Base-by-base conservation (phyloP, 1,284 basidiomycete genomes). In the Clitocybe nebularis region DNA sequence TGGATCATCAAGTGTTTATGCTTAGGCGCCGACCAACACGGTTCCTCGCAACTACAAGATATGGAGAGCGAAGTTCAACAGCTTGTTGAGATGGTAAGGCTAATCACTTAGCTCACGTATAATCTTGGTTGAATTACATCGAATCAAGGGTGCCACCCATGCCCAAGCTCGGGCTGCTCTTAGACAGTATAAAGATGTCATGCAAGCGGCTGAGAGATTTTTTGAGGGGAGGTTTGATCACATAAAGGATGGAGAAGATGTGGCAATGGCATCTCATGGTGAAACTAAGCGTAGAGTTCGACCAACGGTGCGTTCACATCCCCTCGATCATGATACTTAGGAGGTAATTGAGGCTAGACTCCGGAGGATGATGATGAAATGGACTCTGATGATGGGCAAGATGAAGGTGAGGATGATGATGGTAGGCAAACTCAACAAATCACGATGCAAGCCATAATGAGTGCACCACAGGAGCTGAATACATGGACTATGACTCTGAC, bases 201-300 rank as follows among this genome's bases (percentile, higher is more conserved):
- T 89, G 86, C 74, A 85, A 55, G 91, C 92, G n/a, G 90, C 91
- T 2, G 90, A 89, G 59, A 79, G 71, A 41, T 84, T 91, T 47
- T 85, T 88, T 54, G 83, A 84, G 46, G 91, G 90, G 13, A 80
- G 84, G 51, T 91, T 90, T 54, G 82, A 85, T 51, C 67, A 85
- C 54, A 67, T 90, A 6, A 68, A 68, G 42, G 81, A 82, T 43
- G 79, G 72, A n/a, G 77, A 76, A 11, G 79, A 79, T 48, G 67
- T 72, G 55, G 56, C 54, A 60, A 62, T 63, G 56, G 49, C 53
- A 23, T 53, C 51, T 3, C 48, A 26, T 24, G 50, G 44, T 21
- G 55, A 55, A 13, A 29, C 35, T 19, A 55, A 52, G 35, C 50
- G 46, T 14, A 20, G 34, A 42, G 49, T 36, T 39, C 49, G 45